Percentiles rank a stretch among this genome's conserved stretches.
phyloP scores from a whole-genome alignment of 768 basidiomycete genomes.

The Russula foetens region DNA sequence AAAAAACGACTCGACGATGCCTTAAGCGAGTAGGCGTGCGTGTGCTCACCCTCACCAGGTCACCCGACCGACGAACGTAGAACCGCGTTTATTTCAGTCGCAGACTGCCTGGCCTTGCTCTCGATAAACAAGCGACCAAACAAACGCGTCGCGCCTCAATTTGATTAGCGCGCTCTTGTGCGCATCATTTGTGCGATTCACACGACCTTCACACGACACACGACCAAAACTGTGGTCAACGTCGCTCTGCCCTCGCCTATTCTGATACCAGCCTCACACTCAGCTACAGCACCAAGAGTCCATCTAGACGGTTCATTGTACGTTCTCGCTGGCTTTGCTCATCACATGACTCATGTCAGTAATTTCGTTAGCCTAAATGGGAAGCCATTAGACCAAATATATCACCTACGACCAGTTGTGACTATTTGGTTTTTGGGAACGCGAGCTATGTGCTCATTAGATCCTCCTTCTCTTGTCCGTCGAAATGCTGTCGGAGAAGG shows the following conservation, averaged over 20 bases:
- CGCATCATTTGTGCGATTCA: too few relatives aligned
- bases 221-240: neutral
- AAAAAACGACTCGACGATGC: conserved; percentile 7
- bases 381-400: neutral
- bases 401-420: neutral
- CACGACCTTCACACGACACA: neutral
- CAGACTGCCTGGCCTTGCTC: neutral
- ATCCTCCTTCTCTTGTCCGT: neutral
- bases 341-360: neutral
- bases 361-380: neutral
- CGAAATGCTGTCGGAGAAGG: neutral
- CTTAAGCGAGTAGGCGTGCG: conserved; percentile 4
- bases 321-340: neutral
- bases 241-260: neutral
- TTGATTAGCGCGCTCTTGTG: neutral
- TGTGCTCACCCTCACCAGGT: neutral
- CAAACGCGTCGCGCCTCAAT: conserved; percentile 20
- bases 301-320: neutral
- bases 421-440: too few relatives aligned
- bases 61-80: neutral
- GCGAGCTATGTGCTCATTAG: neutral
- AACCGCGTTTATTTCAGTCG: neutral
- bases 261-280: neutral
- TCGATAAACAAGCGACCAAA: conserved; percentile 12
- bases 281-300: too few relatives aligned